These are phyloP conservation scores for Aristolochia contorta DNA, from an alignment of 164 flowering plant genomes.

Conservation along the genomic window DNA sequence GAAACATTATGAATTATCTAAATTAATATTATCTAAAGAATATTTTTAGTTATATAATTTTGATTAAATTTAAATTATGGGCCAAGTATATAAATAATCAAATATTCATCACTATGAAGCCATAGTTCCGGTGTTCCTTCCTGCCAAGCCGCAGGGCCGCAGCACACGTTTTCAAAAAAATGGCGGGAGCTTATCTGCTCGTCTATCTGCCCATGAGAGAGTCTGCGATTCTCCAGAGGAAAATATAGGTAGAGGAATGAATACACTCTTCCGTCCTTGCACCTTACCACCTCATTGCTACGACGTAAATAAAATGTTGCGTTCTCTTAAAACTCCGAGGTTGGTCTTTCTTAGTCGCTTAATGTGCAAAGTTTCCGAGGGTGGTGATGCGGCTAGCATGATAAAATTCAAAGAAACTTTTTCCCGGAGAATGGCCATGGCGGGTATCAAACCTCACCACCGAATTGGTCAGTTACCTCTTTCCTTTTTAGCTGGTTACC, in stretches of 20 bases:
- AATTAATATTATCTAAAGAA: too few species aligned
- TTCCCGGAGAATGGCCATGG: conserved; percentile 61
- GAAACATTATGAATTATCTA: too few species aligned
- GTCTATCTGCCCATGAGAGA: too few species aligned
- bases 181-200: neutral
- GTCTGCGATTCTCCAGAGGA: neutral
- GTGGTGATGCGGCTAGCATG: conserved; percentile 15
- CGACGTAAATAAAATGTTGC: too few species aligned
- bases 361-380: neutral
- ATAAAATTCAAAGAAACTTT: conserved; percentile 37
- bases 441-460: conserved; percentile 76
- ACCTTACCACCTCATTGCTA: neutral
- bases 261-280: too few species aligned
- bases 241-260: neutral
- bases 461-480: conserved; percentile 41
- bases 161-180: neutral
- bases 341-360: neutral
- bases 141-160: too few species aligned
- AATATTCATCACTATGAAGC: too few species aligned
- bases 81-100: too few species aligned
- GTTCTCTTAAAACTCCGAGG: too few species aligned
- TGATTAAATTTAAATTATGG: too few species aligned
- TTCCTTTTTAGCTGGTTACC: neutral
- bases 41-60: too few species aligned
- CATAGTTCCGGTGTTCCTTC: too few species aligned